Conservation (phyloP, 2,329 filamentous ascomycete species). For the Xylariaceae sp. region DNA sequence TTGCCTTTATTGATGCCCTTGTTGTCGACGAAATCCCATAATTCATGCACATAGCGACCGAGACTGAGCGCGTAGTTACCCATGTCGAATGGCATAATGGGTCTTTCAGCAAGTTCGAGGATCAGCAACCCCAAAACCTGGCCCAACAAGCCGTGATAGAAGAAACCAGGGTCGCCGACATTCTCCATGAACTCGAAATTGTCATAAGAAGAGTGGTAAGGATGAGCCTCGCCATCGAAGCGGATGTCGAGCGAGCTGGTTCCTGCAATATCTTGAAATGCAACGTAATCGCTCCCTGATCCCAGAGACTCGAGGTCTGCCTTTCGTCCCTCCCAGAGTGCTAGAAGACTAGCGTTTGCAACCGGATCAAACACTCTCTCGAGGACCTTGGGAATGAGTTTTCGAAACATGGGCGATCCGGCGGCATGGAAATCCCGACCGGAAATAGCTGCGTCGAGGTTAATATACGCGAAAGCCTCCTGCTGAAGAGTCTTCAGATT, state of each 20-base stretch:
- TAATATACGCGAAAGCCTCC: slow-evolving; percentile 83
- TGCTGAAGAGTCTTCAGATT: slow-evolving; percentile 69
- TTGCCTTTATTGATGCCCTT: slow-evolving; percentile 43
- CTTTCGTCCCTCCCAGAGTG: slow-evolving; percentile 70
- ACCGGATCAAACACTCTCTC: slow-evolving; percentile 71
- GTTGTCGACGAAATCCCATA: slow-evolving; percentile 63
- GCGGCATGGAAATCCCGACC: slow-evolving; percentile 73
- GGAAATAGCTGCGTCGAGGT: slow-evolving; percentile 79
- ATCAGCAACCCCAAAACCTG: slow-evolving; percentile 80
- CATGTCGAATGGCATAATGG: slow-evolving; percentile 80
- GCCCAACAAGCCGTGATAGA: slow-evolving; percentile 75
- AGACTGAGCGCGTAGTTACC: slow-evolving; percentile 67
- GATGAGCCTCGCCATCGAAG: slow-evolving; percentile 66
- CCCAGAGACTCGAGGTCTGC: slow-evolving; percentile 66
- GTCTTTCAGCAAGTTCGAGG: slow-evolving; percentile 78
- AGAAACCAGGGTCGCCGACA: slow-evolving; percentile 77
- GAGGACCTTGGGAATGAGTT: slow-evolving; percentile 69
- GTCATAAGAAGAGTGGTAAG: slow-evolving; percentile 84
- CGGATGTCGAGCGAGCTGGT: slow-evolving; percentile 83
- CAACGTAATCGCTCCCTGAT: slow-evolving; percentile 77
- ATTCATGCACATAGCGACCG: slow-evolving; percentile 60
- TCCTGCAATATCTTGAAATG: slow-evolving; percentile 89
- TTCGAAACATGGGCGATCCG: slow-evolving; percentile 77
- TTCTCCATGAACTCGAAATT: slow-evolving; percentile 82
- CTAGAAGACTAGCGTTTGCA: slow-evolving; percentile 67